Evolutionary conservation across 106 monocot genomes (phyloP).

Genomic region (Dendrobium nobile): DNA sequence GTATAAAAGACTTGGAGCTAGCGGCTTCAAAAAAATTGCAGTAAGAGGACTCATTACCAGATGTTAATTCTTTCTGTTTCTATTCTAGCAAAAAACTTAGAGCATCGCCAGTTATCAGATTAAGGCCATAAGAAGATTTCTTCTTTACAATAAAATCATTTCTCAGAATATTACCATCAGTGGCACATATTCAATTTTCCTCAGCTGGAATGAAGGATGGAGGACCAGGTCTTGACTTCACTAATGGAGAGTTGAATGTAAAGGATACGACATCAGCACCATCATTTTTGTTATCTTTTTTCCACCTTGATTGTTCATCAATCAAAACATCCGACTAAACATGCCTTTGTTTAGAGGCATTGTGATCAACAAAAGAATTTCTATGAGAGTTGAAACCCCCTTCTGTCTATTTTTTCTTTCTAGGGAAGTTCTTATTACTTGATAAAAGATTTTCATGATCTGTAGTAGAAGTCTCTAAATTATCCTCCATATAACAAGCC

Average conservation of each 20-base stretch:
- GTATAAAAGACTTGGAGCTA: conserved; percentile 19
- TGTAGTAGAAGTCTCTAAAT: too few species aligned
- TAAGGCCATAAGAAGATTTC: conserved; percentile 20
- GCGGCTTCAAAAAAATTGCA: conserved; percentile 18
- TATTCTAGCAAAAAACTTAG: conserved; percentile 71
- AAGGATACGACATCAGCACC: too few species aligned
- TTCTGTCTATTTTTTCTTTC: conserved; percentile 57
- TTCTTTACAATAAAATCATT: conserved; percentile 11
- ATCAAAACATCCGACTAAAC: conserved; percentile 38
- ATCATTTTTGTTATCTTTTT: too few species aligned
- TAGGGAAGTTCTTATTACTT: conserved; percentile 38
- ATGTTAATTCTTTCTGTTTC: conserved; percentile 71
- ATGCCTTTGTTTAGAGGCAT: conserved; percentile 15
- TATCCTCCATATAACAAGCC: too few species aligned
- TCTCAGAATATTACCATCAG: too few species aligned
- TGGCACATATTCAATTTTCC: too few species aligned
- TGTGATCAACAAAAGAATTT: conserved; percentile 15
- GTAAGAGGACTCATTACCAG: conserved; percentile 26
- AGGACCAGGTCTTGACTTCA: too few species aligned
- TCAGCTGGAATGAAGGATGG: too few species aligned
- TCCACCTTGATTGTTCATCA: conserved; percentile 33
- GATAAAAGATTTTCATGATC: conserved; percentile 34
- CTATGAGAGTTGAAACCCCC: conserved; percentile 15
- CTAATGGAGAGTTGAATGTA: too few species aligned
- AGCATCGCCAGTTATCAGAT: conserved; percentile 60